Base-by-base conservation (phyloP, 192 early-diverging fungal species). In the Backusella psychrophila region DNA sequence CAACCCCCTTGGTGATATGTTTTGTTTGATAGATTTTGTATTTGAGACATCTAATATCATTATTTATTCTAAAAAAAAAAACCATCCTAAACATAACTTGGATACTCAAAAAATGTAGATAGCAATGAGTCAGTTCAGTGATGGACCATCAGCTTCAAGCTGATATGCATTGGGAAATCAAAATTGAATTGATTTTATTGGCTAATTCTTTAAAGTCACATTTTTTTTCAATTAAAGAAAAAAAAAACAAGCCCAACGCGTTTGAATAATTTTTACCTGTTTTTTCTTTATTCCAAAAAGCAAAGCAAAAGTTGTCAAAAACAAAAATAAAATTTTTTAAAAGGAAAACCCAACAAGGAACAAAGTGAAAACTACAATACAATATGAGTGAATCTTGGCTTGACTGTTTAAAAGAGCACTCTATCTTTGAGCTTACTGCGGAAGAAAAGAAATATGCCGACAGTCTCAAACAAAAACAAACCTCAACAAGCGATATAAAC, bases 301-400 rank as follows among this genome's bases (percentile, higher is more conserved):
- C 31, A 36, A 36, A 36, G n/a, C 9, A 69, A 69, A 69, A 69
- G 35, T 23, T 69, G 68, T 69, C 68, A 69, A 35, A 11, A 69
- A 39, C 26, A 26, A 23, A 59, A 23, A 59, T 26, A 59, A 12
- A 14, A 31, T 46, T 68, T 63, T 49, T 68, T 35, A 49, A 41
- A 6, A 31, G 9, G 44, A 46, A 26, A 49, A 38, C 35, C 14
- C 53, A 11, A 36, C 35, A 34, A 70, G 75, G 59, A 41, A 69
- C 34, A 49, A 49, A 49, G 17, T 4, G 15, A 49, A n/a, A 49
- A 19, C 46, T 49, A n/a, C 6, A 49, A n/a, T 49, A 59, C 21
- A 63, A 63, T 29, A 63, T 63, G 56, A 63, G 56, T 29, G 56
- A 63, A 63, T 63, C 56, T 63, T 77, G 75, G 75, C 49, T 77